Base-by-base conservation (phyloP, 495 filamentous ascomycete genomes). In the Penicillium riverlandense region DNA sequence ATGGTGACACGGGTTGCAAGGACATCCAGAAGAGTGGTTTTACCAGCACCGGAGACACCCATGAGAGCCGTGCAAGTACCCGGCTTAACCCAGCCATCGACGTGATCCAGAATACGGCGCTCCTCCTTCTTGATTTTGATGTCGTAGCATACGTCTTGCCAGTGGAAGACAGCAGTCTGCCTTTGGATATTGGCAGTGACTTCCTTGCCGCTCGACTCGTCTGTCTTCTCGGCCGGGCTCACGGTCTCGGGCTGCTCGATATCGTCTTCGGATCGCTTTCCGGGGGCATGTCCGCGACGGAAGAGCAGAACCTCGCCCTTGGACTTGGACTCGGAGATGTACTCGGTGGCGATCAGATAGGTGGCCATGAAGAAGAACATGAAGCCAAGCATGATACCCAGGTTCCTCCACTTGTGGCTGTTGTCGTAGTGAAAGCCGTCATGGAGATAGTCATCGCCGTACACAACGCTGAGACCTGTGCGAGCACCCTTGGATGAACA, bases 81-180 rank as follows among this genome's bases (percentile, higher is more conserved):
- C 8, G 83, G 83, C 45, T 75, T 77, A 11, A 86, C 78, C 62
- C 73, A 85, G 29, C 83, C 83, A 45, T 77, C 72, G 9, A 86
- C 78, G 50, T 83, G 67, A 30, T 82, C 69, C 1, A 88, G 65
- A 37, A 88, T 70, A 27, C 72, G 71, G 28, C 77, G 72, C 29
- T 78, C 65, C 28, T 78, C 76, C 16, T 65, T 72, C 51, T 83
- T 74, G 58, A 77, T 76, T 16, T 79, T 77, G 38, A 88, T 82
- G 11, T 77, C 77, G 55, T 90, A 91, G 56, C 77, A 80, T 22
- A 94, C 77, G 48, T 85, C 75, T 55, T 88, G 78, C 84, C 84
- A 91, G n/a, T 86, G 87, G 57, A 91, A 80, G 40, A 91, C 79
- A 39, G 84, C 83, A 11, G 62, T 66, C 46, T 72, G 67, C 28